Evolutionary conservation across 495 filamentous ascomycete genomes (phyloP).

Genomic region (Amniculicola lignicola): DNA sequence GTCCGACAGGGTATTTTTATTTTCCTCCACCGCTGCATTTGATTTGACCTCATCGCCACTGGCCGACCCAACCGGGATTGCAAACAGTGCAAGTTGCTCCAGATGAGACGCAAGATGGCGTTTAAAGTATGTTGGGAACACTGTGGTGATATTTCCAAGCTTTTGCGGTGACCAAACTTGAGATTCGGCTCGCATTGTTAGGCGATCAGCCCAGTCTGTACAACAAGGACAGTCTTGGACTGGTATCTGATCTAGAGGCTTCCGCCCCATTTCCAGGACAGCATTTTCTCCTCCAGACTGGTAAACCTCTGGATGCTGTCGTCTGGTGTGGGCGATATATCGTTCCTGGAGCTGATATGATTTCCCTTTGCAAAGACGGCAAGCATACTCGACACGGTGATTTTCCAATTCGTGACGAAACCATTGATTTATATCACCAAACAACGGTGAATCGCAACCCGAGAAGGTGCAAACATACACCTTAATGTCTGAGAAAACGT

Average conservation of each 20-base stretch:
- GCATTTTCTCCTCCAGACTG: background rate
- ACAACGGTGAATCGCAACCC: constrained; percentile 33
- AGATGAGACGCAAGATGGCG: constrained; percentile 19
- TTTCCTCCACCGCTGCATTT: constrained; percentile 8
- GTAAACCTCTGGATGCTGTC: background rate
- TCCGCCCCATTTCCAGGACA: background rate
- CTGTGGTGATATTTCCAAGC: background rate
- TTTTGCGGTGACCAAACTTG: background rate
- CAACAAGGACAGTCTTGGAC: constrained; percentile 18
- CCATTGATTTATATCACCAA: constrained; percentile 37
- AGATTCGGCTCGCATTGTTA: background rate
- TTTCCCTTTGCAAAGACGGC: constrained; percentile 29
- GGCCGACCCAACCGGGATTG: constrained; percentile 1
- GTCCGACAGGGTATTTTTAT: too few relatives aligned
- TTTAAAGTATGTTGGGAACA: constrained; percentile 4
- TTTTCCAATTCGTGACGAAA: constrained; percentile 39
- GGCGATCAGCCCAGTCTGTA: constrained; percentile 1
- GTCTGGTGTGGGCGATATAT: background rate
- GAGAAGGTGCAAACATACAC: constrained; percentile 41
- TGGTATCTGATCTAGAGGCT: constrained; percentile 10
- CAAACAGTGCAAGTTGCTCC: constrained; percentile 22
- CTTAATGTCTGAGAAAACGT: constrained; percentile 39
- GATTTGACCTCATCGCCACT: background rate
- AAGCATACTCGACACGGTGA: constrained; percentile 35
- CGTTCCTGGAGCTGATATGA: background rate